Evolutionary conservation across 345 rosid species (phyloP).

Genomic region (Balakata baccata): DNA sequence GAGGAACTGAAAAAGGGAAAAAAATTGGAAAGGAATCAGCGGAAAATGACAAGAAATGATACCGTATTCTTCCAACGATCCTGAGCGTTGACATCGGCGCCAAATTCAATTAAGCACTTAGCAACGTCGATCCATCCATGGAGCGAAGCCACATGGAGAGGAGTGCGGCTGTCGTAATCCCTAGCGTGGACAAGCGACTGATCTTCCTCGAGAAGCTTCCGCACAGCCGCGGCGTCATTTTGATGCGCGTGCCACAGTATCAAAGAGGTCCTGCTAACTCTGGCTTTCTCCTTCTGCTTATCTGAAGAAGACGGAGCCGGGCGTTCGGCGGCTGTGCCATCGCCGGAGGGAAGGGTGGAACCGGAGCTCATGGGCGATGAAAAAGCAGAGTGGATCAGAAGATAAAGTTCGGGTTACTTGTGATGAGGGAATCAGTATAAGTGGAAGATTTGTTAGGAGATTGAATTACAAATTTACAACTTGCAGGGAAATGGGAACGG

Average conservation of each 20-base stretch:
- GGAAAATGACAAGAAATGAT: background rate
- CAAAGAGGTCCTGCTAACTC: slow-evolving; percentile 93
- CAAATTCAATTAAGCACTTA: slow-evolving; percentile 73
- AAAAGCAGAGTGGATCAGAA: slow-evolving; percentile 19
- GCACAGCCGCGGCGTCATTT: slow-evolving; percentile 77
- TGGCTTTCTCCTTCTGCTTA: slow-evolving; percentile 93
- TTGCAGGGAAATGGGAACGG: background rate
- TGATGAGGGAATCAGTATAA: no score
- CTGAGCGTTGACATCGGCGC: slow-evolving; percentile 98
- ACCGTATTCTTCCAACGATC: slow-evolving; percentile 99
- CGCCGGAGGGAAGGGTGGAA: slow-evolving; percentile 37
- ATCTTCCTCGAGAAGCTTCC: slow-evolving; percentile 91
- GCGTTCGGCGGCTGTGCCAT: slow-evolving; percentile 15
- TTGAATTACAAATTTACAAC: no score
- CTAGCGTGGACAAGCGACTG: slow-evolving; percentile 75
- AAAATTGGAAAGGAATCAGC: background rate
- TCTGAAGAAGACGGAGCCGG: slow-evolving; percentile 33
- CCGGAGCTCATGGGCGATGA: slow-evolving; percentile 47
- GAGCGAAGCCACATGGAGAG: slow-evolving; percentile 93
- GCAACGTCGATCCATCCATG: slow-evolving; percentile 94
- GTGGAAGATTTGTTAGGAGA: no score
- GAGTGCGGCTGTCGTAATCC: slow-evolving; percentile 91
- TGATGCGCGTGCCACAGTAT: slow-evolving; percentile 99
- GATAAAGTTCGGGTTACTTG: background rate
- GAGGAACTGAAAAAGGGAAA: background rate